Evolutionary conservation across 352 stramenopile genomes (phyloP).

Genomic region (Phytophthora quininea): DNA sequence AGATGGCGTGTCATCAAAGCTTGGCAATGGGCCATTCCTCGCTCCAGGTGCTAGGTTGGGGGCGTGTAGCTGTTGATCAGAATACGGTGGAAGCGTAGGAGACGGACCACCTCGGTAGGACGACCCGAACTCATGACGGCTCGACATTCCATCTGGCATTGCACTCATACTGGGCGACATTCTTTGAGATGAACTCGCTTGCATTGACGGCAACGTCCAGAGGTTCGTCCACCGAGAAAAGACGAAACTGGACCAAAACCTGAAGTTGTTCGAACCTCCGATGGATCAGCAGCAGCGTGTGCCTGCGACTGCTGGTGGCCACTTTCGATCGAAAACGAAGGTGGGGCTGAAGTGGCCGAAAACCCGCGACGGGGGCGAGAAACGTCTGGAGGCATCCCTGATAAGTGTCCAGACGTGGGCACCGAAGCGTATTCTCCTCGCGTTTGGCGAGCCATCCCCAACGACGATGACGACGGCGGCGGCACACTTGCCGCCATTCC

Average conservation of each 20-base stretch:
- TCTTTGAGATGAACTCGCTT: constrained; percentile 14
- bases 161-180: constrained; percentile 17
- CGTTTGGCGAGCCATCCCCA: constrained; percentile 23
- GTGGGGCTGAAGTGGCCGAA: constrained; percentile 12
- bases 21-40: constrained; percentile 18
- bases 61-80: constrained; percentile 6
- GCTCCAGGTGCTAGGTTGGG: constrained; percentile 17
- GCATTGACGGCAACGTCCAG: constrained; percentile 12
- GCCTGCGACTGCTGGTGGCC: constrained; percentile 18
- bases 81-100: constrained; percentile 21
- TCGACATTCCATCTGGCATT: constrained; percentile 14
- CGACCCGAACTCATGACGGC: constrained; percentile 28
- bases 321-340: constrained; percentile 24
- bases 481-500: constrained; percentile 10
- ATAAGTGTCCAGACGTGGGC: constrained; percentile 12
- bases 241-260: constrained; percentile 13
- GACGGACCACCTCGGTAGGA: constrained; percentile 17
- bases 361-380: constrained; percentile 27
- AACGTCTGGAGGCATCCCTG: constrained; percentile 9
- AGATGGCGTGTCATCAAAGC: constrained; percentile 11
- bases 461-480: constrained; percentile 15
- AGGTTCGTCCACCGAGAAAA: constrained; percentile 27
- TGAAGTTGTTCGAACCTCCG: constrained; percentile 16
- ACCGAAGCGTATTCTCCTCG: constrained; percentile 27
- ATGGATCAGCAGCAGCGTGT: constrained; percentile 10